Conservation (phyloP, 2,329 filamentous ascomycete genomes). For the Xylariaceae sp. region DNA sequence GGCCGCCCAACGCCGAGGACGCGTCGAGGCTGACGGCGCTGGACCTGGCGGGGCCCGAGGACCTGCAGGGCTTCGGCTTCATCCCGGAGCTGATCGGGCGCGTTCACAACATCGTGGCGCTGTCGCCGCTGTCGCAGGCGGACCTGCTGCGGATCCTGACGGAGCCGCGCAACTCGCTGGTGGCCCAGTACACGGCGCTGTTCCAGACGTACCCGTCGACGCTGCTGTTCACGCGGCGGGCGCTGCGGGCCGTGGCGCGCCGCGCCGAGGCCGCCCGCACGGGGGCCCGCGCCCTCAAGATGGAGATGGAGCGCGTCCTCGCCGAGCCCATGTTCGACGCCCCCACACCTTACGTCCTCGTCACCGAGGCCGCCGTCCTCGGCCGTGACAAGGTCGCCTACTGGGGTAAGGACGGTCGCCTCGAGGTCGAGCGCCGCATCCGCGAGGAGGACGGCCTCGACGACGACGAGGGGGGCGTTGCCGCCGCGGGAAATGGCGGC, state of each 20-base stretch:
- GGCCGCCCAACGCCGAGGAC: conserved; percentile 40
- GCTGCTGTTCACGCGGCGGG: conserved; percentile 79
- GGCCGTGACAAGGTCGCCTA: conserved; percentile 63
- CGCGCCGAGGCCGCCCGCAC: conserved; percentile 65
- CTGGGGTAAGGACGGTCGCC: conserved; percentile 70
- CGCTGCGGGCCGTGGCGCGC: conserved; percentile 79
- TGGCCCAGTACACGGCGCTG: conserved; percentile 85
- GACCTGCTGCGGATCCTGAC: conserved; percentile 86
- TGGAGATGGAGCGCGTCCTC: conserved; percentile 78
- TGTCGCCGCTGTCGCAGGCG: conserved; percentile 70
- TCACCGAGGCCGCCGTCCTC: conserved; percentile 70
- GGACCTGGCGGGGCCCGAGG: conserved; percentile 73
- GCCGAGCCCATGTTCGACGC: conserved; percentile 82
- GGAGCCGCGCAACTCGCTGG: conserved; percentile 85
- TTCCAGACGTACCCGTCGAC: conserved; percentile 81
- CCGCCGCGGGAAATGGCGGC: neutral
- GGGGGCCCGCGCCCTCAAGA: conserved; percentile 77
- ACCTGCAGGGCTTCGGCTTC: conserved; percentile 84
- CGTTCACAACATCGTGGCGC: conserved; percentile 84
- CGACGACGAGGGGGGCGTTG: conserved; percentile 11
- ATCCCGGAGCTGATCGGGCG: conserved; percentile 97
- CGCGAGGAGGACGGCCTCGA: conserved; percentile 60
- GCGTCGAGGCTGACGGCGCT: conserved; percentile 57
- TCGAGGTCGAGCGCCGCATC: conserved; percentile 69
- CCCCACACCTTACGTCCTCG: conserved; percentile 73